phyloP scores from a whole-genome alignment of 371 early-diverging fungal species.

The Apophysomyces trapeziformis region DNA sequence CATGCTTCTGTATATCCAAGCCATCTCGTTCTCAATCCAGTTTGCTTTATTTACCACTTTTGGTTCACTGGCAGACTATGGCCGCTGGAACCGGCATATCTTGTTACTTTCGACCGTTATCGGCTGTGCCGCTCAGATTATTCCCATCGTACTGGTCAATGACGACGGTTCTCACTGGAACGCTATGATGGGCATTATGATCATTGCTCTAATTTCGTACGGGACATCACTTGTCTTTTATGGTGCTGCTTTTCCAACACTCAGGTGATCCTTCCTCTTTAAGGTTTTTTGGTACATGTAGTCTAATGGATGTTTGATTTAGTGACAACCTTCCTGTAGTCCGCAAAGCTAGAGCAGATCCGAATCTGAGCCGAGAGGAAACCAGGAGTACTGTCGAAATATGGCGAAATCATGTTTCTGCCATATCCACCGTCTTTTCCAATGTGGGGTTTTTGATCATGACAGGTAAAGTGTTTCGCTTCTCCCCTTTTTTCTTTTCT shows the following conservation, averaged over 20 bases:
- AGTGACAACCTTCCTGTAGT: constrained; percentile 54
- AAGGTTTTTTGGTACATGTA: background rate
- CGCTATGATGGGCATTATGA: constrained; percentile 50
- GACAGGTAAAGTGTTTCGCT: constrained; percentile 27
- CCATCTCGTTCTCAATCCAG: constrained; percentile 51
- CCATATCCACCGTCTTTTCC: constrained; percentile 52
- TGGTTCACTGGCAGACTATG: constrained; percentile 54
- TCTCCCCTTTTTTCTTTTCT: background rate
- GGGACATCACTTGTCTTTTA: constrained; percentile 56
- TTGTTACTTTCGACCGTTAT: constrained; percentile 43
- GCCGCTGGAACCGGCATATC: constrained; percentile 50
- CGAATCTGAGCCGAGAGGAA: constrained; percentile 33
- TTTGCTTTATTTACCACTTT: constrained; percentile 52
- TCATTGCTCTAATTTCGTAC: constrained; percentile 46
- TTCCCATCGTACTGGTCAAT: constrained; percentile 42
- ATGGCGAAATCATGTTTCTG: constrained; percentile 59
- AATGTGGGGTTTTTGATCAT: constrained; percentile 52
- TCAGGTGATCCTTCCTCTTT: constrained; percentile 31
- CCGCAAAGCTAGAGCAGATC: constrained; percentile 43
- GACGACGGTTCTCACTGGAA: constrained; percentile 51
- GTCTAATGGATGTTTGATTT: background rate
- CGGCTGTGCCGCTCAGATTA: constrained; percentile 46
- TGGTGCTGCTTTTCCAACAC: constrained; percentile 51
- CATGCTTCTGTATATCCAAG: constrained; percentile 53
- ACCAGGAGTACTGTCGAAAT: constrained; percentile 26